Evolutionary conservation across 208 protist genomes (phyloP).

Genomic region (Crithidia bombi): DNA sequence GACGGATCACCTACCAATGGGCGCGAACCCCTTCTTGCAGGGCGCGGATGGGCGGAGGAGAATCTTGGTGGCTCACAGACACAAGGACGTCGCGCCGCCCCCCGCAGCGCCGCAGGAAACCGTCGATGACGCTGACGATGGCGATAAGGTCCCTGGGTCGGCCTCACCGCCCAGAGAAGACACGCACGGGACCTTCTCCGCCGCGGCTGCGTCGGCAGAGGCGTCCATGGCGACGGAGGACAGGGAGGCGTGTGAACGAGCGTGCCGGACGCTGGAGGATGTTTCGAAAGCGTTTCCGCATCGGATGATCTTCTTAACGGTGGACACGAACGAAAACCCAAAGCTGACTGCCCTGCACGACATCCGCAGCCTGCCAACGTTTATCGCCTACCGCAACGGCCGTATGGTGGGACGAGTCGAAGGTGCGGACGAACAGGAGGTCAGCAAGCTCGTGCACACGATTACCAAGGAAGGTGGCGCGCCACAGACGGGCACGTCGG

Average conservation of each 20-base stretch:
- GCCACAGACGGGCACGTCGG: background rate
- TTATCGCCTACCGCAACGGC: constrained; percentile 79
- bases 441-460: constrained; percentile 51
- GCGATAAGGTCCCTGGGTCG: no score
- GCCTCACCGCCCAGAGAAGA: no score
- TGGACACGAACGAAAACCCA: constrained; percentile 80
- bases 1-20: constrained; percentile 23
- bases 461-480: constrained; percentile 13
- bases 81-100: background rate
- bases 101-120: no score
- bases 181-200: no score
- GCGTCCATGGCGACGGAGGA: constrained; percentile 31
- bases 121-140: no score
- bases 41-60: background rate
- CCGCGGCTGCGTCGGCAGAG: no score
- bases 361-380: constrained; percentile 87
- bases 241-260: constrained; percentile 21
- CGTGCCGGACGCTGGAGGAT: constrained; percentile 30
- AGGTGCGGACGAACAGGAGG: constrained; percentile 61
- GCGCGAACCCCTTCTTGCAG: background rate
- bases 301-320: constrained; percentile 54
- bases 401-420: constrained; percentile 72
- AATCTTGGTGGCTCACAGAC: no score
- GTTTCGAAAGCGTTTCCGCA: constrained; percentile 16
- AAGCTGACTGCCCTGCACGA: constrained; percentile 81